Percentiles rank a stretch among this genome's conserved stretches.
Evolutionary conservation across 2,329 filamentous ascomycete species (phyloP).

Genomic region (Calonectria hongkongensis): DNA sequence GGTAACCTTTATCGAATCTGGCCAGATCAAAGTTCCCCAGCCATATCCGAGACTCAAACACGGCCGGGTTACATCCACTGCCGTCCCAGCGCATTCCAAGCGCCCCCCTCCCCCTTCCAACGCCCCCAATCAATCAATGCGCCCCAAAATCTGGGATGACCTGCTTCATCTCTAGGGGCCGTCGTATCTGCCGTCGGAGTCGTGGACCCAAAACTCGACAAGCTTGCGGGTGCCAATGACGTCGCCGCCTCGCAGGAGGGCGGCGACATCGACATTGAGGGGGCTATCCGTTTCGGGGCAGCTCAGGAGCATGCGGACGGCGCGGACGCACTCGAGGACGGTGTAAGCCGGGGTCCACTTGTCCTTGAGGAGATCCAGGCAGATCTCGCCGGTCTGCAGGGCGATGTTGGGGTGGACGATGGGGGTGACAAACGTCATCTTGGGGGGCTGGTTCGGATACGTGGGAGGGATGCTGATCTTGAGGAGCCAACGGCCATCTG

Average conservation of each 20-base stretch:
- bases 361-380: slow-evolving; percentile 87
- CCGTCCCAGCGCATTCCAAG: neutral
- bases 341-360: slow-evolving; percentile 92
- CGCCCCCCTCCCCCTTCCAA: neutral
- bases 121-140: neutral
- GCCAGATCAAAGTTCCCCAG: neutral
- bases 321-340: slow-evolving; percentile 83
- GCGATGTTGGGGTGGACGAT: slow-evolving; percentile 89
- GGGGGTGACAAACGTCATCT: slow-evolving; percentile 86
- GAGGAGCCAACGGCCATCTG: slow-evolving; percentile 88
- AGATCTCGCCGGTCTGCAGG: slow-evolving; percentile 88
- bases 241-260: slow-evolving; percentile 81
- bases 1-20: neutral
- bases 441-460: slow-evolving; percentile 88
- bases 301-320: slow-evolving; percentile 79
- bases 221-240: slow-evolving; percentile 79
- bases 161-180: slow-evolving; percentile 54
- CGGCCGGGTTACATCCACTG: neutral
- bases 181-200: slow-evolving; percentile 60
- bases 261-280: slow-evolving; percentile 86
- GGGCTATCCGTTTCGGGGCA: slow-evolving; percentile 84
- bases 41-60: neutral
- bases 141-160: neutral
- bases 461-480: slow-evolving; percentile 82
- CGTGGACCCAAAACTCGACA: slow-evolving; percentile 81